These are phyloP conservation scores for Tylopilus subfusipes DNA, from an alignment of 768 basidiomycete species.

Conservation along the genomic window DNA sequence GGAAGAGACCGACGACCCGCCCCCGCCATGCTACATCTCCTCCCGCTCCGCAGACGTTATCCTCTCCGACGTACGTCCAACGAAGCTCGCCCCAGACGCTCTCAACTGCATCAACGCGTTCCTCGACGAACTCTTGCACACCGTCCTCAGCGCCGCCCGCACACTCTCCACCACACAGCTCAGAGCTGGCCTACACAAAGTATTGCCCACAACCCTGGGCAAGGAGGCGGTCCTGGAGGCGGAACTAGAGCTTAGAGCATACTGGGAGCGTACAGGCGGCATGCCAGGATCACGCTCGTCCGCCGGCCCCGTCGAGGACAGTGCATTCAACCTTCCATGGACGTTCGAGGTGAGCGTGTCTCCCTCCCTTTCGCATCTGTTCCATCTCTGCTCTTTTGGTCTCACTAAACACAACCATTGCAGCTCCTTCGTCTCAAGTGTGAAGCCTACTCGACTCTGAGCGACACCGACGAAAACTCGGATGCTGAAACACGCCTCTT, in stretches of 20 bases:
- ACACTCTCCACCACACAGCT: slow-evolving; percentile 73
- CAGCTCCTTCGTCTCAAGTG: slow-evolving; percentile 82
- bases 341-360: slow-evolving; percentile 59
- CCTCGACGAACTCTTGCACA: slow-evolving; percentile 81
- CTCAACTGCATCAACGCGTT: slow-evolving; percentile 75
- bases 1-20: slow-evolving; percentile 35
- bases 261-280: slow-evolving; percentile 70
- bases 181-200: slow-evolving; percentile 64
- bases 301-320: slow-evolving; percentile 42
- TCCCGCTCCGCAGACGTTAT: slow-evolving; percentile 84
- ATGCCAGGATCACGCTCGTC: slow-evolving; percentile 29
- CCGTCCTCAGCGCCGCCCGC: slow-evolving; percentile 59
- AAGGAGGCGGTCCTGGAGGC: slow-evolving; percentile 93
- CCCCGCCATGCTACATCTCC: slow-evolving; percentile 75
- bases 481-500: slow-evolving; percentile 59
- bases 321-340: slow-evolving; percentile 68
- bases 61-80: slow-evolving; percentile 90
- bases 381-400: neutral
- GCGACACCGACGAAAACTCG: slow-evolving; percentile 74
- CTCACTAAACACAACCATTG: slow-evolving; percentile 6
- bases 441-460: slow-evolving; percentile 83
- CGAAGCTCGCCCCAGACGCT: slow-evolving; percentile 76
- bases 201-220: slow-evolving; percentile 77
- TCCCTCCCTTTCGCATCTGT: neutral
- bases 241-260: slow-evolving; percentile 86